Conservation (phyloP, 2,329 filamentous ascomycete species). For the Fusarium globosum region DNA sequence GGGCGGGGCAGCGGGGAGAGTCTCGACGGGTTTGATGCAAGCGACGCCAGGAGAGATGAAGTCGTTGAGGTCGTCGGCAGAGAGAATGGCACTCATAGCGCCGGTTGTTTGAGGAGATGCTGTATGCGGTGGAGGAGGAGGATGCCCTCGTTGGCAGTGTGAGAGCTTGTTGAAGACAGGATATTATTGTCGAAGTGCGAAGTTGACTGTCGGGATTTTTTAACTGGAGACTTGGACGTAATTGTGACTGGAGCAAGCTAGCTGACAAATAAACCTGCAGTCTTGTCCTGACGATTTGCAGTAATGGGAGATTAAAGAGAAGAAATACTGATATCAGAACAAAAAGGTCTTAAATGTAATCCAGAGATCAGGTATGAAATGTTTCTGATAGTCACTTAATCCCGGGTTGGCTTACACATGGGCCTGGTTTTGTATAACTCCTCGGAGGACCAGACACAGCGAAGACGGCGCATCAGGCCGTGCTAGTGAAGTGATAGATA, state of each 20-base stretch:
- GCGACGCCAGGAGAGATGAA: slow-evolving; percentile 98
- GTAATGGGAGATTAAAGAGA: not conserved
- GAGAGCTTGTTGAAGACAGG: slow-evolving; percentile 9
- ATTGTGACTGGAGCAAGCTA: not conserved
- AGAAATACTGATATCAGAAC: not conserved
- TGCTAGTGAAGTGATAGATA: slow-evolving; percentile 3
- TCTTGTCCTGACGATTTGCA: not conserved
- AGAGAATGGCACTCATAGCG: slow-evolving; percentile 96
- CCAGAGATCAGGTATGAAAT: slow-evolving; percentile 12
- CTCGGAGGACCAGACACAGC: slow-evolving; percentile 34
- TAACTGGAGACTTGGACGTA: slow-evolving; percentile 11
- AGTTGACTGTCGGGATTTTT: slow-evolving; percentile 21
- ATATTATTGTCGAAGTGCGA: not conserved
- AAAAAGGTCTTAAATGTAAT: not conserved
- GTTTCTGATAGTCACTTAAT: slow-evolving; percentile 7
- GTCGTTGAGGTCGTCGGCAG: slow-evolving; percentile 96
- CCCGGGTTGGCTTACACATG: not conserved
- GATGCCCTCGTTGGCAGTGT: slow-evolving; percentile 1
- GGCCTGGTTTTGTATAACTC: slow-evolving; percentile 32
- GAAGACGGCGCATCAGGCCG: slow-evolving; percentile 24
- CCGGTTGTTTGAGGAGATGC: slow-evolving; percentile 12
- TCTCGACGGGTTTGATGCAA: slow-evolving; percentile 97
- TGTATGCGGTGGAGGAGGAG: not conserved
- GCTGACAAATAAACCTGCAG: slow-evolving; percentile 43
- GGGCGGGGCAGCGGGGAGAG: slow-evolving; percentile 72